phyloP scores from a whole-genome alignment of 2,329 filamentous ascomycete genomes.

The Orbilia oligospora region DNA sequence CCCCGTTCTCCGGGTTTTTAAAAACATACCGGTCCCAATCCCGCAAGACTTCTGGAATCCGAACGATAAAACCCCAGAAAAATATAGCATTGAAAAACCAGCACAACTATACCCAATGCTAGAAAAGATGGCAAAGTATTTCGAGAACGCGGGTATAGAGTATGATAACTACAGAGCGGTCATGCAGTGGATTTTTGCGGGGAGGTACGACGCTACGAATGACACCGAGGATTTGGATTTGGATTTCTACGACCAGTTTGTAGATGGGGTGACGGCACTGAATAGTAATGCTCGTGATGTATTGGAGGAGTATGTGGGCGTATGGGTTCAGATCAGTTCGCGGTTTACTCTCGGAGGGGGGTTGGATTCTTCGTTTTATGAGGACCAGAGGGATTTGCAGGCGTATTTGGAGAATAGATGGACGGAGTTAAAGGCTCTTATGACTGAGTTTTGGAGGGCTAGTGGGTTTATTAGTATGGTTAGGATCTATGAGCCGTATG shows the following conservation, averaged over 20 bases:
- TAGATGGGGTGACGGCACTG: constrained; percentile 4
- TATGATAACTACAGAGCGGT: not conserved
- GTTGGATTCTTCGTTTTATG: constrained; percentile 23
- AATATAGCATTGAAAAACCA: not conserved
- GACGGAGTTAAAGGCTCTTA: constrained; percentile 14
- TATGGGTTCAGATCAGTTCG: constrained; percentile 14
- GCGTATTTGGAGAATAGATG: constrained; percentile 24
- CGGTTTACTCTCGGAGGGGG: constrained; percentile 16
- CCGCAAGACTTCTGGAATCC: constrained; percentile 38
- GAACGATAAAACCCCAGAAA: constrained; percentile 9
- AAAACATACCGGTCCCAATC: constrained; percentile 18
- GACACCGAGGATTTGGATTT: constrained; percentile 18
- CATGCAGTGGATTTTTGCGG: constrained; percentile 15
- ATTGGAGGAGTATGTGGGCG: constrained; percentile 3
- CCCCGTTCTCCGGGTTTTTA: not conserved
- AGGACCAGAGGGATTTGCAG: constrained; percentile 26
- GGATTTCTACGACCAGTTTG: constrained; percentile 27
- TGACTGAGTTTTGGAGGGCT: not conserved
- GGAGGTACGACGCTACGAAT: not conserved
- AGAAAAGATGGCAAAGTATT: constrained; percentile 8
- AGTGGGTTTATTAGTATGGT: not conserved
- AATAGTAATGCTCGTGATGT: not conserved
- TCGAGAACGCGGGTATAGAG: not conserved
- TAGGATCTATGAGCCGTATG: constrained; percentile 4
- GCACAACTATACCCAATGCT: constrained; percentile 16